Percentiles rank a stretch among this genome's conserved stretches.
Evolutionary conservation across 495 filamentous ascomycete species (phyloP).

Genomic region (Talaromyces proteolyticus): DNA sequence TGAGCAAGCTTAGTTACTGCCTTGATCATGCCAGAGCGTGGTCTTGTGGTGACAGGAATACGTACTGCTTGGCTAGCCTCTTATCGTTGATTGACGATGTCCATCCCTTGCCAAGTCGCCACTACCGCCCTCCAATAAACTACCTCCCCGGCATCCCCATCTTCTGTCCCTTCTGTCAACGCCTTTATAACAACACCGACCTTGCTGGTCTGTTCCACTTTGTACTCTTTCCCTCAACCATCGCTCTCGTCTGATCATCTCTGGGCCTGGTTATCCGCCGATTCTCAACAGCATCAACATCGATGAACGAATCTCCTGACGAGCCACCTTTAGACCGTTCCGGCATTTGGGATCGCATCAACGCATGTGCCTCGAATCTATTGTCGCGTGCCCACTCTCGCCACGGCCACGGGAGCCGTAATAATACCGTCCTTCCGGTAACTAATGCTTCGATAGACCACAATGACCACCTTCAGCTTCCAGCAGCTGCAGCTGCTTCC

Average conservation of each 20-base stretch:
- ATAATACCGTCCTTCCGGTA: constrained; percentile 4
- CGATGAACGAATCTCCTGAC: constrained; percentile 9
- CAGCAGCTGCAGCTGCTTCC: not conserved
- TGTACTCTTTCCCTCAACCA: not conserved
- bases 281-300: not conserved
- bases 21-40: too few relatives aligned
- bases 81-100: too few relatives aligned
- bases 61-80: too few relatives aligned
- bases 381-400: not conserved
- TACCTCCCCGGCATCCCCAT: too few relatives aligned
- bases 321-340: constrained; percentile 7
- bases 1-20: too few relatives aligned
- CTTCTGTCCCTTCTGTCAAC: not conserved
- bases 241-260: not conserved
- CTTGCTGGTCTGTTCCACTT: too few relatives aligned
- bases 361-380: constrained; percentile 2
- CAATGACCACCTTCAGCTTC: not conserved
- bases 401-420: not conserved
- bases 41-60: too few relatives aligned
- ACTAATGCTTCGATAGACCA: not conserved
- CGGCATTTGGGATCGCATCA: constrained; percentile 6
- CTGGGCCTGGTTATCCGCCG: not conserved
- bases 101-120: too few relatives aligned
- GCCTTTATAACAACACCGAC: too few relatives aligned
- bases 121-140: too few relatives aligned